Evolutionary conservation across 2,329 filamentous ascomycete species (phyloP), one percentile per base, ranked within the genome.

Genomic region (Trichoderma pleuroti): DNA sequence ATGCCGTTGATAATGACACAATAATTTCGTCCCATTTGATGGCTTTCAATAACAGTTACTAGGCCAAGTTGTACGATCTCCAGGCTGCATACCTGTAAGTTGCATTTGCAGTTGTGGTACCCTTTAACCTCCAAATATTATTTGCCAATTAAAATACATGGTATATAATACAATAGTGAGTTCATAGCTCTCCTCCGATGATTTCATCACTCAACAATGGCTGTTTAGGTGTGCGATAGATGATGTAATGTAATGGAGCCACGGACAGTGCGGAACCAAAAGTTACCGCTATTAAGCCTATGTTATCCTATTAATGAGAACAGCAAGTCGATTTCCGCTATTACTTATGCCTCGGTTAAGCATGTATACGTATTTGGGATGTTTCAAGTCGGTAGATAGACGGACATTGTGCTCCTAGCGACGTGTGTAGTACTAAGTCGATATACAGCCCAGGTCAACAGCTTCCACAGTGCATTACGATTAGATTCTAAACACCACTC

Each of bases 211-310:
- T 7, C 49, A 21, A 39, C n/a, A 46, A 26, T 39, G n/a, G 30
- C 34, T 56, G 16, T 9, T 56, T 1, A 11, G 32, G 11, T 26
- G 26, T 28, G 8, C 14, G 9, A 49, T 5, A 11, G 28, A 57
- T 68, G 66, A 68, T 68, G 66, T 68, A 68, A 68, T 68, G 39
- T 11, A 60, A 52, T 49, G 3, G 42, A n/a, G 18, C 4, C 5
- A 5, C 14, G 64, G 14, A 68, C 64, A 34, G 36, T 68, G 54
- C n/a, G n/a, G 14, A 59, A 26, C 52, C 24, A 21, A 68, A 11
- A 1, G 3, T 12, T 21, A 26, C n/a, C 30, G 11, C 5, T 3
- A n/a, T 10, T 28, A 1, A 46, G 46, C 46, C 46, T 21, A 6
- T 21, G n/a, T 12, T 14, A 18, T 32, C 36, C 16, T 42, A 21